Evolutionary conservation across 108 stramenopile species (phyloP), one percentile per base, ranked within the genome.

Genomic region (Fragilariopsis cylindrus): DNA sequence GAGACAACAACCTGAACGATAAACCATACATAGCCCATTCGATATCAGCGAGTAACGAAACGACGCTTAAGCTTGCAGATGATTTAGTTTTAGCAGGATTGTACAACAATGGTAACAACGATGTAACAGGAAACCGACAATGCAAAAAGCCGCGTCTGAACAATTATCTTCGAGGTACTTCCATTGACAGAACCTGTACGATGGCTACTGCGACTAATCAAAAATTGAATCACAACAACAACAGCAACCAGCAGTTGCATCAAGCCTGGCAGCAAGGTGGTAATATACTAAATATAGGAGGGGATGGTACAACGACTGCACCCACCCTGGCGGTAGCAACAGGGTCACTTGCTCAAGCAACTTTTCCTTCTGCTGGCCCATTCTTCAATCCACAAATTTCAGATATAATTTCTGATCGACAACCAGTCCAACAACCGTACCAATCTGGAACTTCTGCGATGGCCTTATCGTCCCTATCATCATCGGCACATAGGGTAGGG

Each of bases 401-500:
- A 40, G 5, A 54, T 57, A 60, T 68, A 57, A n/a, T 57, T 67
- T 39, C 69, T 53, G 44, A 60, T 5, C 60, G 48, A 18, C 1
- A 30, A 30, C 30, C 30, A 30, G 30, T 43, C 5, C 19, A 30
- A 40, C 65, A 72, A 41, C 55, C 1, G 21, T 47, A 58, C 13
- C 74, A 71, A 7, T 40, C 72, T 9, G 46, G 77, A n/a, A 56
- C 79, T 5, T 79, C 81, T n/a, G 74, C 76, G 1, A 81, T 83
- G 39, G 87, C 87, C 18, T 62, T 87, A 11, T 74, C 81, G 15
- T 76, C 78, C 12, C 66, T 87, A 39, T 58, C 68, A 7, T 16
- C 72, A 43, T 80, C 79, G 12, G 83, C 87, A 3, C 75, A 74
- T 39, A 30, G 76, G 4, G 74, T 80, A 5, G 87, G 87, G 3